phyloP scores from a whole-genome alignment of 345 rosid species.

The Gynandropsis gynandra region DNA sequence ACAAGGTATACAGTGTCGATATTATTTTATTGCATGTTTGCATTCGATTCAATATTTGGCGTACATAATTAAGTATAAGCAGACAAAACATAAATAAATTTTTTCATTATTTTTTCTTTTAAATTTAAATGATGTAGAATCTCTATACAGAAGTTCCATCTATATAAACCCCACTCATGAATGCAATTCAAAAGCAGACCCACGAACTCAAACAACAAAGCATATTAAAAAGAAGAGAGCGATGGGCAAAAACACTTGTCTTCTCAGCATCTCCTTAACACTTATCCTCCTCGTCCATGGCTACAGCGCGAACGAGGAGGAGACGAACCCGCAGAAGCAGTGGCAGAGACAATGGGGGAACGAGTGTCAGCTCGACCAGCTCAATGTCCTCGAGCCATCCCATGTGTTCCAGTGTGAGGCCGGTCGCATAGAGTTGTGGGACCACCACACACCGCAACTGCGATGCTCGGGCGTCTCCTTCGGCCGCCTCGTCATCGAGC shows the following conservation, averaged over 20 bases:
- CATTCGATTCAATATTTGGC: neutral
- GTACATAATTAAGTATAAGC: conserved; percentile 20
- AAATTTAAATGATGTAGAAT: too few relatives aligned
- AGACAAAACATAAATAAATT: too few relatives aligned
- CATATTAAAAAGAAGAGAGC: neutral
- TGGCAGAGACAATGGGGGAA: conserved; percentile 20
- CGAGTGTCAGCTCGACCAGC: conserved; percentile 48
- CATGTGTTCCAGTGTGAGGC: conserved; percentile 42
- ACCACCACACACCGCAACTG: conserved; percentile 45
- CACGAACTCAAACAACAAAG: neutral
- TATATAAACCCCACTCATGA: conserved; percentile 17
- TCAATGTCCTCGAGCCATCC: conserved; percentile 44
- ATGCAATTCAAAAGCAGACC: conserved; percentile 9
- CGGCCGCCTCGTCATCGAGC: conserved; percentile 32
- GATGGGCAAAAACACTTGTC: conserved; percentile 27
- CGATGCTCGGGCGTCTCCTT: conserved; percentile 54
- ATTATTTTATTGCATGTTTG: conserved; percentile 5
- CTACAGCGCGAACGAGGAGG: conserved; percentile 28
- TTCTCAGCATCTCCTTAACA: conserved; percentile 32
- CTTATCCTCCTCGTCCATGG: conserved; percentile 37
- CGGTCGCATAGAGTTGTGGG: conserved; percentile 50
- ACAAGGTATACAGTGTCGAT: too few relatives aligned
- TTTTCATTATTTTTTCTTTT: too few relatives aligned
- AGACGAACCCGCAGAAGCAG: neutral
- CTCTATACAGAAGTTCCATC: neutral